Conservation (phyloP, 768 basidiomycete genomes). For the Boletus pseudo-olivaceus region DNA sequence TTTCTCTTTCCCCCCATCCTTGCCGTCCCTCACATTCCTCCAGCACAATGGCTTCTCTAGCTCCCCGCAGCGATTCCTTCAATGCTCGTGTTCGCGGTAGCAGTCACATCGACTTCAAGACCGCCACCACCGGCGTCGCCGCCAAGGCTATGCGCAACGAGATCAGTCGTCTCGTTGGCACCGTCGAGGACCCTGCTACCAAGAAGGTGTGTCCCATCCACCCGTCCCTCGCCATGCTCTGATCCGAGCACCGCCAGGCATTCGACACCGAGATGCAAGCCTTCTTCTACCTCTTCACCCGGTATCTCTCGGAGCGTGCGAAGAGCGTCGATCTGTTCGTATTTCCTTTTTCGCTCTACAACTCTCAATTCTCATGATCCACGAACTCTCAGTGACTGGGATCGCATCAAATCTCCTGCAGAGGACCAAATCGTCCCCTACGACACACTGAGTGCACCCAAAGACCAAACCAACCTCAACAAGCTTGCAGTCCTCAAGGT, state of each 20-base stretch:
- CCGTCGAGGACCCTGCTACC: constrained; percentile 72
- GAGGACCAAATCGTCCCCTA: constrained; percentile 64
- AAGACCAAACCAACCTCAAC: constrained; percentile 49
- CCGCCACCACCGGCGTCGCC: constrained; percentile 91
- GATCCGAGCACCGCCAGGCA: constrained; percentile 39
- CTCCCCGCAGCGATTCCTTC: constrained; percentile 66
- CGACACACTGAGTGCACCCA: constrained; percentile 42
- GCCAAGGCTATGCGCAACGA: constrained; percentile 99
- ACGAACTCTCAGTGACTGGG: constrained; percentile 30
- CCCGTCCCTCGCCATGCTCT: constrained; percentile 6
- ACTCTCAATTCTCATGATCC: constrained; percentile 1
- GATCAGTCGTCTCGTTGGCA: constrained; percentile 87
- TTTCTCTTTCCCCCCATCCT: constrained; percentile 1
- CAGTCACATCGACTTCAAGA: constrained; percentile 92
- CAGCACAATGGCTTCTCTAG: constrained; percentile 52
- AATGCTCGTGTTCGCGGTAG: constrained; percentile 71
- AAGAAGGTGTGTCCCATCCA: constrained; percentile 60
- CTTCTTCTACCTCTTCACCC: constrained; percentile 80
- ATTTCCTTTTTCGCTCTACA: constrained; percentile 13
- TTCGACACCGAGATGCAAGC: constrained; percentile 83
- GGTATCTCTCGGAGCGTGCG: constrained; percentile 70
- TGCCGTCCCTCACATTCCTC: constrained; percentile 11
- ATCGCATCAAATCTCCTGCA: constrained; percentile 58
- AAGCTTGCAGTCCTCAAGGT: constrained; percentile 78
- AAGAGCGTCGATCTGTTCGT: constrained; percentile 67